phyloP scores from a whole-genome alignment of 2,329 filamentous ascomycete species.

The Fusarium sp. region DNA sequence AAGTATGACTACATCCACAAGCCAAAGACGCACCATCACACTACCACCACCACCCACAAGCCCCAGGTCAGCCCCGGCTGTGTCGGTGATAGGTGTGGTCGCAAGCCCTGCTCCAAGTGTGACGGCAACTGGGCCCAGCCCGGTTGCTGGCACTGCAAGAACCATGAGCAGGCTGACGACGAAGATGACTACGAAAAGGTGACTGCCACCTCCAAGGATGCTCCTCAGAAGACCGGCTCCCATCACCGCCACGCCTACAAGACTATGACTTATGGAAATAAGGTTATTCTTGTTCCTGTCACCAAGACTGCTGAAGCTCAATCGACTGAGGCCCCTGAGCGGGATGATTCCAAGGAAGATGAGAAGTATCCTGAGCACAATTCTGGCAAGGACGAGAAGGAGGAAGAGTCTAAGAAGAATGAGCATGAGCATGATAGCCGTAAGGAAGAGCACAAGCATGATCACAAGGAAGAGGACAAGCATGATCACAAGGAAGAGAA shows the following conservation, averaged over 20 bases:
- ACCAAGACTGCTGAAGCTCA: constrained; percentile 1
- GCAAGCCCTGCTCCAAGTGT: constrained; percentile 43
- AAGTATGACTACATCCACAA: constrained; percentile 29
- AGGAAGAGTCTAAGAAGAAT: constrained; percentile 3
- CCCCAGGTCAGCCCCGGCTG: constrained; percentile 34
- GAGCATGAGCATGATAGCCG: background rate
- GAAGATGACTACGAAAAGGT: constrained; percentile 10
- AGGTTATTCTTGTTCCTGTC: constrained; percentile 22
- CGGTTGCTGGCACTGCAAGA: constrained; percentile 47
- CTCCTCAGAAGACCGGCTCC: constrained; percentile 11
- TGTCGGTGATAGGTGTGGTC: constrained; percentile 34
- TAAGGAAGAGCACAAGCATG: background rate
- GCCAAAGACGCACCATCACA: constrained; percentile 21
- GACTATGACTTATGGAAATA: constrained; percentile 18
- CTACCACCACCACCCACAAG: constrained; percentile 14
- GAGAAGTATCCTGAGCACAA: constrained; percentile 2
- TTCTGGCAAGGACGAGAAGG: background rate
- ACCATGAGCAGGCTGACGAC: constrained; percentile 28
- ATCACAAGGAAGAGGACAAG: background rate
- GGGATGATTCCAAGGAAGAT: background rate
- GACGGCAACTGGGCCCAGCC: constrained; percentile 43
- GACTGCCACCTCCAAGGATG: constrained; percentile 14
- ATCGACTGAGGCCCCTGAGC: no score
- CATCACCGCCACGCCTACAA: constrained; percentile 14
- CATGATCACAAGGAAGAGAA: background rate